Evolutionary conservation across 129 eudicot species (phyloP).

Genomic region (Flaveria linearis): DNA sequence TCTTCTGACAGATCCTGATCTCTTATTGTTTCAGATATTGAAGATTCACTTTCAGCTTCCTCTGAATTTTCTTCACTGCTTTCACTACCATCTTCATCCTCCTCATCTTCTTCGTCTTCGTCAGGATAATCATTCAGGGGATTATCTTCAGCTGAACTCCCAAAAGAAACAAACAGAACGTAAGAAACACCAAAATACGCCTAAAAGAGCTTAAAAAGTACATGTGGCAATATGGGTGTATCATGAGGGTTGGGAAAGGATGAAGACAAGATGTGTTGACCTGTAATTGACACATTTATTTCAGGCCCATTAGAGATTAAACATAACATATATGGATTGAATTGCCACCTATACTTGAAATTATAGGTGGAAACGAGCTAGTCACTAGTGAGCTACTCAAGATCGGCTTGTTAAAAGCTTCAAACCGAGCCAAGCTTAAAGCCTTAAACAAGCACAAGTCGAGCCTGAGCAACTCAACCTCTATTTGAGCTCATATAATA

Average conservation of each 20-base stretch:
- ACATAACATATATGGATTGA: background rate
- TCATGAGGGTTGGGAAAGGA: background rate
- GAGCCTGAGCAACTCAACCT: no score
- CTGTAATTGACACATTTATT: background rate
- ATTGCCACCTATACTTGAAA: no score
- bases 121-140: conserved; percentile 90
- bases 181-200: background rate
- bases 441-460: no score
- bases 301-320: background rate
- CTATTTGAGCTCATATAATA: no score
- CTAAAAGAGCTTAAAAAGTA: background rate
- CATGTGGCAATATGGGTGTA: background rate
- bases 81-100: conserved; percentile 45
- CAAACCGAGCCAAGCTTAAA: no score
- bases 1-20: conserved; percentile 23
- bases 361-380: no score
- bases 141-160: conserved; percentile 72
- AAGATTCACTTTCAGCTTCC: conserved; percentile 37
- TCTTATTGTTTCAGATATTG: conserved; percentile 26
- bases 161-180: conserved; percentile 10
- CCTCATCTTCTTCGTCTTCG: conserved; percentile 57
- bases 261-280: background rate
- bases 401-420: no score
- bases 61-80: conserved; percentile 50
- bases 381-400: no score